Percentiles rank a stretch among this genome's conserved stretches.
phyloP scores from a whole-genome alignment of 2,329 filamentous ascomycete species.

The Clarireedia monteithiana region DNA sequence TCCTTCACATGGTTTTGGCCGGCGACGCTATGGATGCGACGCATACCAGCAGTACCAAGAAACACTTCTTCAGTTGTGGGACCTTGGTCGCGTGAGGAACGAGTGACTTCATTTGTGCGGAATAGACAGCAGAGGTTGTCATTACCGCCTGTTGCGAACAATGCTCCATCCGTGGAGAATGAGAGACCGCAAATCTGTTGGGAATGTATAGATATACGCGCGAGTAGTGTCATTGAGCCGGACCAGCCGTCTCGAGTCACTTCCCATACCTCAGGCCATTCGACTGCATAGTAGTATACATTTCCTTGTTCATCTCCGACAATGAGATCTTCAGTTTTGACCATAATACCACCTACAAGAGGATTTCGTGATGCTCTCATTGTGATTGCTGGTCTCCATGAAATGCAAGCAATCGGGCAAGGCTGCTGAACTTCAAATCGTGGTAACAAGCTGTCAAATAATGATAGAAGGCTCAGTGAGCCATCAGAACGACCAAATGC shows the following conservation, averaged over 20 bases:
- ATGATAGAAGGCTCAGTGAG: conserved; percentile 68
- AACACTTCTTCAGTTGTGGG: conserved; percentile 16
- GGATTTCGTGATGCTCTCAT: conserved; percentile 45
- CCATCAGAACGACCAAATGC: conserved; percentile 78
- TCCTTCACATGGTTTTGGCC: conserved; percentile 34
- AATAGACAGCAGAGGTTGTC: conserved; percentile 87
- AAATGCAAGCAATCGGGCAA: conserved; percentile 67
- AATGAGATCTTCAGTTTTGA: conserved; percentile 73
- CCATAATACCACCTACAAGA: conserved; percentile 36
- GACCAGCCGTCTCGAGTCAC: conserved; percentile 61
- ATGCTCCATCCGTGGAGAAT: conserved; percentile 69
- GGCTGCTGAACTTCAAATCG: conserved; percentile 71
- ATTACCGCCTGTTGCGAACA: conserved; percentile 85
- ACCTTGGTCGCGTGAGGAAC: conserved; percentile 9
- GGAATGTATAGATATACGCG: conserved; percentile 67
- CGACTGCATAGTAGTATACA: conserved; percentile 81
- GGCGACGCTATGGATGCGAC: conserved; percentile 24
- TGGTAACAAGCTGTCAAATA: conserved; percentile 56
- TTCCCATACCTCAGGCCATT: conserved; percentile 67
- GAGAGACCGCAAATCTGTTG: conserved; percentile 92
- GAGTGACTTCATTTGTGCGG: conserved; percentile 35
- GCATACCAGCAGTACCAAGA: conserved; percentile 23
- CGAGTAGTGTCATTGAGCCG: conserved; percentile 69
- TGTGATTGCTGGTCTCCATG: conserved; percentile 63
- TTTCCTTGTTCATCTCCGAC: conserved; percentile 78